Evolutionary conservation across 495 filamentous ascomycete genomes (phyloP), one percentile per base, ranked within the genome.

Genomic region (Xylaria grammica): DNA sequence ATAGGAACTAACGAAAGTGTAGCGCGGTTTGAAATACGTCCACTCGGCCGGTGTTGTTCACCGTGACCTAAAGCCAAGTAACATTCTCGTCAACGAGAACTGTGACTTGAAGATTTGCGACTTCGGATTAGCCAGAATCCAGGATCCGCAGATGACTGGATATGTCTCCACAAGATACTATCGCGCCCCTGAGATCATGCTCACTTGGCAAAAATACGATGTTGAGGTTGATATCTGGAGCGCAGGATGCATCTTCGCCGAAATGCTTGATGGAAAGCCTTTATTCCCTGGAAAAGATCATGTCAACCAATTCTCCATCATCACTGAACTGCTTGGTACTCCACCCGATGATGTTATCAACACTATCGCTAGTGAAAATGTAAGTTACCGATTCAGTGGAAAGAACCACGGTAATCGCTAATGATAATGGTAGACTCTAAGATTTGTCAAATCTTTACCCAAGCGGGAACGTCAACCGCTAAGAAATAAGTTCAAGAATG

Each of bases 141-240:
- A 99, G 78, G 95, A 99, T 72, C 95, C 95, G n/a, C 95, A 99
- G 79, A 99, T 99, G 95, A 99, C 95, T 42, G 95, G 95, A 71
- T 99, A 99, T 73, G 95, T 99, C 45, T 99, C 95, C 52, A 99
- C 95, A 55, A 85, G 95, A 81, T 99, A 99, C 84, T 99, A 99
- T 81, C 90, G 95, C 53, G 95, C 95, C 4, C 95, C 95, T 17
- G 95, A 99, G 79, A 99, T 99, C 74, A 99, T 99, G 95, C 92
- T 99, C 71, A 99, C 95, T 48, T 99, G 95, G 95, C 95, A 99
- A 78, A 99, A 98, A 80, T 99, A 99, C 79, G 95, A 99, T 71
- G 92, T 97, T 48, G 96, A 98, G 82, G 95, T 99, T 54, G 95
- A 99, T 77, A 97, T 99, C 72, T 99, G 95, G 95, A 97, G 94